Evolutionary conservation across 768 basidiomycete genomes (phyloP), one percentile per base, ranked within the genome.

Genomic region (Mycena crocata): DNA sequence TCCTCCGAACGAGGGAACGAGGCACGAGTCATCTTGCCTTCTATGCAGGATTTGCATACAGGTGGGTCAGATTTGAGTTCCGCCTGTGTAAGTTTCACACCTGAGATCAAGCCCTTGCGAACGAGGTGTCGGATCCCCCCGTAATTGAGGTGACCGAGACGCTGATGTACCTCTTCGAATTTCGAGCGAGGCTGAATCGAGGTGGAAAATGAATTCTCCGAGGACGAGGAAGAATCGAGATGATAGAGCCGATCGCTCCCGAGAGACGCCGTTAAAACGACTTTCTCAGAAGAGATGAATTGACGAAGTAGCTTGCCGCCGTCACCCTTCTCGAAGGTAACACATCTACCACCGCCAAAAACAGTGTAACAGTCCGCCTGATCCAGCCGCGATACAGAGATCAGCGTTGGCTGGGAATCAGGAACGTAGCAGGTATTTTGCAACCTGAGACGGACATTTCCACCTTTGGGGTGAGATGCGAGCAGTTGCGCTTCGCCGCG

Each of bases 21-120:
- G n/a, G 62, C 57, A 2, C 57, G 67, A 48, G 67, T 68, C 45
- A 59, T 50, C 57, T 68, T 68, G 62, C 67, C 67, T 54, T 58
- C 42, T 7, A 50, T 51, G 57, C 67, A 68, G 4, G 67, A 56
- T 19, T 39, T 57, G 40, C 67, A 68, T 10, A 68, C 39, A 23
- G 67, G 67, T 5, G 67, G 55, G 15, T 44, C 39, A 23, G 55
- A 45, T 9, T 59, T 60, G 28, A 68, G 57, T 30, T 68, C 62
- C 5, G 55, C 57, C 40, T 51, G 32, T 30, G 67, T 30, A 37
- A 68, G 15, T 45, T 64, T 58, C 42, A 37, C 30, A 48, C 54
- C 50, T 6, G 23, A 35, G 31, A 69, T 37, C 26, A 45, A 32
- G 30, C 64, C 68, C 28, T 55, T 45, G 2, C 59, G 68, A 65